These are phyloP conservation scores for Moesziomyces globuligerus DNA, from an alignment of 1,284 basidiomycete species.

Conservation along the genomic window DNA sequence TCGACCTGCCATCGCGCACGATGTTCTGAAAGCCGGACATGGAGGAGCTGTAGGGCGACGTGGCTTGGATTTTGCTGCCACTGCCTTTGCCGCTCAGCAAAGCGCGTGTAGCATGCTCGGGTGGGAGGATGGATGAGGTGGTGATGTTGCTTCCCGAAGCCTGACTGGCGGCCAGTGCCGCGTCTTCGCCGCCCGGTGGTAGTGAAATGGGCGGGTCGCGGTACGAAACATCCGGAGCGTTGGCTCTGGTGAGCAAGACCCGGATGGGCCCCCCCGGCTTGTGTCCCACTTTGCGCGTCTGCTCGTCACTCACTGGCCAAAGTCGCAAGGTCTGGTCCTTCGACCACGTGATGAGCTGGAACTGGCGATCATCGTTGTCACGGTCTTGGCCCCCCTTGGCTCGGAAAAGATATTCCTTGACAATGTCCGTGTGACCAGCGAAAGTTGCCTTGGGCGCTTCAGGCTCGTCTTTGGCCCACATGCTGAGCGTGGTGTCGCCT, in stretches of 20 bases:
- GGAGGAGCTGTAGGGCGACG: slow-evolving; percentile 47
- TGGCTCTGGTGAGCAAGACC: slow-evolving; percentile 70
- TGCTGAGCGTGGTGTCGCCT: slow-evolving; percentile 83
- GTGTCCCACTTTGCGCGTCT: slow-evolving; percentile 71
- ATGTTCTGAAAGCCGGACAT: slow-evolving; percentile 41
- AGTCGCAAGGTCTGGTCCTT: slow-evolving; percentile 91
- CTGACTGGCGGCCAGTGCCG: slow-evolving; percentile 22
- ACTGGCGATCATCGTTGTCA: slow-evolving; percentile 57
- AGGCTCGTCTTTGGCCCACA: slow-evolving; percentile 76
- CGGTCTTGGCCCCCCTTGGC: slow-evolving; percentile 71
- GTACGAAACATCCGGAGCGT: slow-evolving; percentile 59
- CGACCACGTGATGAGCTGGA: slow-evolving; percentile 87
- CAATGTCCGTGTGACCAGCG: slow-evolving; percentile 89
- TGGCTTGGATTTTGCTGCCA: slow-evolving; percentile 35
- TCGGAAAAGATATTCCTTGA: slow-evolving; percentile 98
- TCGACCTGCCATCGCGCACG: slow-evolving; percentile 33
- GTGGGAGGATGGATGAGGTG: slow-evolving; percentile 45
- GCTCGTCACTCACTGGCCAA: slow-evolving; percentile 83
- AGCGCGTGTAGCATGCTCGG: slow-evolving; percentile 40
- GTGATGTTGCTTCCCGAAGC: slow-evolving; percentile 44
- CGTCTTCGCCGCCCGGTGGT: slow-evolving; percentile 14
- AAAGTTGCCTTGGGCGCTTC: slow-evolving; percentile 77
- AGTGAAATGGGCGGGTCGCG: slow-evolving; percentile 42
- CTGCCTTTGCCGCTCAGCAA: slow-evolving; percentile 51
- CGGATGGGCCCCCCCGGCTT: slow-evolving; percentile 70